These are phyloP conservation scores for Sclerotinia trifoliorum DNA, from an alignment of 2,329 filamentous ascomycete species.

Conservation along the genomic window DNA sequence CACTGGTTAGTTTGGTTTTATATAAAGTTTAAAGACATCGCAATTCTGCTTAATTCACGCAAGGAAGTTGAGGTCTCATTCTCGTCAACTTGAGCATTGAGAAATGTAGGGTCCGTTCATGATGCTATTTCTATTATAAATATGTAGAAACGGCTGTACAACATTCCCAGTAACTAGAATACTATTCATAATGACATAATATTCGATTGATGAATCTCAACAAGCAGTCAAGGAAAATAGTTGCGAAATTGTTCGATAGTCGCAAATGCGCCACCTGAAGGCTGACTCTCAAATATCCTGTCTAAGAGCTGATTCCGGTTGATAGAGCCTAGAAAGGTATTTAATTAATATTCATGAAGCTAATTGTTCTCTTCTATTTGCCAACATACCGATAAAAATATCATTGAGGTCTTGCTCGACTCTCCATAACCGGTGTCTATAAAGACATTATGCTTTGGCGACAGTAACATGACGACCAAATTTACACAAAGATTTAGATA, in stretches of 20 bases:
- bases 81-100: too few species aligned
- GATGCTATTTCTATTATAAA: too few species aligned
- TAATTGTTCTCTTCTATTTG: background rate
- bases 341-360: background rate
- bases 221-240: background rate
- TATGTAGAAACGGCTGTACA: too few species aligned
- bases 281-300: background rate
- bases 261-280: background rate
- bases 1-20: background rate
- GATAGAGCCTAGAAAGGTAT: background rate
- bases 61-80: too few species aligned
- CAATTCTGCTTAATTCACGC: background rate
- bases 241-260: background rate
- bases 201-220: background rate
- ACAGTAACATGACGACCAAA: constrained; percentile 35
- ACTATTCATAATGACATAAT: background rate
- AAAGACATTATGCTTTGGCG: constrained; percentile 40
- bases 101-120: too few species aligned
- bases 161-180: too few species aligned
- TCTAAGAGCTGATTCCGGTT: background rate
- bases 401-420: background rate
- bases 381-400: background rate
- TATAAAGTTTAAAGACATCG: background rate
- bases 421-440: constrained; percentile 21
- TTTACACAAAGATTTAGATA: constrained; percentile 40